phyloP scores from a whole-genome alignment of 2,329 filamentous ascomycete species.

The Verticillium zaregamsianum region DNA sequence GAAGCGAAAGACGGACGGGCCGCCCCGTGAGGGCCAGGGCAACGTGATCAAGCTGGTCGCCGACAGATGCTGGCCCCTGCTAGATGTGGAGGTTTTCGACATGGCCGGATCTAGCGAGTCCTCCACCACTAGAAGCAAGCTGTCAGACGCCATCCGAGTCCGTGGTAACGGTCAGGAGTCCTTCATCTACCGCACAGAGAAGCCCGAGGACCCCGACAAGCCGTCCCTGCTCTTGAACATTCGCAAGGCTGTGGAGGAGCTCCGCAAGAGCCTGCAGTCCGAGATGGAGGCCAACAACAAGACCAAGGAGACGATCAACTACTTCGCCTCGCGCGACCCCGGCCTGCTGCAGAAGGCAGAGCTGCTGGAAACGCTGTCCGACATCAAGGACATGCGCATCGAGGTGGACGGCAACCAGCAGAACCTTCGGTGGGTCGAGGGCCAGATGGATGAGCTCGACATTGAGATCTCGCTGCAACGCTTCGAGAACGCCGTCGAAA shows the following conservation, averaged over 20 bases:
- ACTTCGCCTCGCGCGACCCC: slow-evolving; percentile 75
- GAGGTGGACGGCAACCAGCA: slow-evolving; percentile 97
- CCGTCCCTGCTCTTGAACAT: slow-evolving; percentile 79
- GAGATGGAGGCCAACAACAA: slow-evolving; percentile 87
- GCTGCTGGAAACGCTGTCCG: slow-evolving; percentile 71
- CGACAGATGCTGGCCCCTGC: slow-evolving; percentile 88
- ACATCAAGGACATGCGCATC: slow-evolving; percentile 82
- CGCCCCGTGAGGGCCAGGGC: slow-evolving; percentile 38
- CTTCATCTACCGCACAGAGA: slow-evolving; percentile 90
- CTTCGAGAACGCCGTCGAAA: slow-evolving; percentile 78
- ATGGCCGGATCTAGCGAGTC: slow-evolving; percentile 65
- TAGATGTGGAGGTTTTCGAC: slow-evolving; percentile 91
- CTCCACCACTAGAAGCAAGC: slow-evolving; percentile 50
- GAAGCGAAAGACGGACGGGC: slow-evolving; percentile 78
- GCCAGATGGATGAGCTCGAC: slow-evolving; percentile 91
- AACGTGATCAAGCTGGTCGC: slow-evolving; percentile 76
- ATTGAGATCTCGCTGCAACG: slow-evolving; percentile 90
- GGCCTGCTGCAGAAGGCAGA: slow-evolving; percentile 75
- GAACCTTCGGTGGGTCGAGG: slow-evolving; percentile 92
- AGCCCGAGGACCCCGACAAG: slow-evolving; percentile 75
- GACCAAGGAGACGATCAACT: slow-evolving; percentile 79
- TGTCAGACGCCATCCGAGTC: slow-evolving; percentile 85
- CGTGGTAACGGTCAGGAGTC: slow-evolving; percentile 81
- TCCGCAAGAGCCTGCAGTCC: slow-evolving; percentile 78
- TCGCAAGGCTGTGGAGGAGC: slow-evolving; percentile 85